A percentile compares a stretch with the other conserved stretches of the same genome.
Conservation (phyloP, 257 asterid genomes). For the Hygrophila difformis region DNA sequence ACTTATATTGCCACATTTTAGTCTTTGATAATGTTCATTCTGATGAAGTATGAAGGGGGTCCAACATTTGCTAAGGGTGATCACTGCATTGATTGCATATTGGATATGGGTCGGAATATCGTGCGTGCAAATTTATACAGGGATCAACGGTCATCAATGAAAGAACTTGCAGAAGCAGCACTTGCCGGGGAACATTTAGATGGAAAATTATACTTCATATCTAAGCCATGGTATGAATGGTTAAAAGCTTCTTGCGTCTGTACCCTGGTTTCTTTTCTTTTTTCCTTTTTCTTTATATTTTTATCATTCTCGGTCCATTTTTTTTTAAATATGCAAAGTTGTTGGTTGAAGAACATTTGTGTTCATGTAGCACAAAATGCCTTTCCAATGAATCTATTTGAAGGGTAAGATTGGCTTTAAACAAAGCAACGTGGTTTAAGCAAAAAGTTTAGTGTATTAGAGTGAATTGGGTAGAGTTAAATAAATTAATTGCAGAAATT, state of each 20-base stretch:
- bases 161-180: slow-evolving; percentile 89
- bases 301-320: slow-evolving; percentile 7
- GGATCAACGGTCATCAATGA: slow-evolving; percentile 72
- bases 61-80: slow-evolving; percentile 68
- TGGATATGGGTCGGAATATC: slow-evolving; percentile 56
- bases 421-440: too few relatives aligned
- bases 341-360: slow-evolving; percentile 3
- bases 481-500: too few relatives aligned
- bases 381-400: too few relatives aligned
- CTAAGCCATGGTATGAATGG: slow-evolving; percentile 68
- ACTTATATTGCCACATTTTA: not conserved
- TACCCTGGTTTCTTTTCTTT: slow-evolving; percentile 4
- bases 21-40: not conserved
- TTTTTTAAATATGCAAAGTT: slow-evolving; percentile 2
- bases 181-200: slow-evolving; percentile 61
- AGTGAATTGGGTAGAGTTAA: too few relatives aligned
- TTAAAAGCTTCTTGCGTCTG: too few relatives aligned
- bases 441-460: too few relatives aligned
- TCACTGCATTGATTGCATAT: slow-evolving; percentile 69
- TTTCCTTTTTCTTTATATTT: slow-evolving; percentile 4
- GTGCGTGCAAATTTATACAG: slow-evolving; percentile 63
- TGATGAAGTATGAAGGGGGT: slow-evolving; percentile 79
- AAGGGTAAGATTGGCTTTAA: too few relatives aligned
- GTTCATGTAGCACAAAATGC: too few relatives aligned
- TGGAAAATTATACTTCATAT: slow-evolving; percentile 57